Evolutionary conservation across 495 filamentous ascomycete genomes (phyloP), one percentile per base, ranked within the genome.

Genomic region (Penicillium coffeae): DNA sequence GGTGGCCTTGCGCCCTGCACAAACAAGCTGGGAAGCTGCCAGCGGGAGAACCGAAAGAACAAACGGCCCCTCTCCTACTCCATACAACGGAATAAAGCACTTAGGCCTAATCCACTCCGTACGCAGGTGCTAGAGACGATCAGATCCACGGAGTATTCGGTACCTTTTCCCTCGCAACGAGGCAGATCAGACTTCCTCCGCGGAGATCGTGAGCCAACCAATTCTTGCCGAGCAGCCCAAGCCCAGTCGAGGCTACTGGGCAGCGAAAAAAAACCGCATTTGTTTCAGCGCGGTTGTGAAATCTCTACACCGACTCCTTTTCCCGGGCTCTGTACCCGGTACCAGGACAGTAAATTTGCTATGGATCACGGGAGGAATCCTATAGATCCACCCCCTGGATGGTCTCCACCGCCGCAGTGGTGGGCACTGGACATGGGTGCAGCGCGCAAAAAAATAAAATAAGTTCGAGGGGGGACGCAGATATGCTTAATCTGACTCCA

Each of bases 401-500:
- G 20, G 51, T 43, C 57, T 46, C 60, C 59, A 63, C 56, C 44
- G 25, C 39, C 47, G 52, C 38, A n/a, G n/a, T n/a, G 48, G 60
- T 63, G 60, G 60, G 51, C 60, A 61, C 58, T 55, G 53, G 47
- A 60, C 60, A 63, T 61, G 60, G 60, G 56, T 63, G 58, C 55
- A 47, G 60, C 54, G 60, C 57, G 61, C 49, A 55, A 58, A 60
- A 48, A 57, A 47, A 33, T 14, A 14, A 37, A 51, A 43, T 58
- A n/a, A n/a, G n/a, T n/a, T 49, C 47, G 51, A 54, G 51, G 55
- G 55, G 49, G 57, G 44, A 58, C 57, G 45, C 49, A 63, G 60
- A 63, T 63, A 63, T 63, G 60, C 60, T 63, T 63, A 63, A 63
- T 51, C 60, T 61, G 50, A 63, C 60, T 58, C 54, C 60, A 60